Evolutionary conservation across 345 rosid genomes (phyloP).

Genomic region (thale cress (Arabidopsis thaliana)): DNA sequence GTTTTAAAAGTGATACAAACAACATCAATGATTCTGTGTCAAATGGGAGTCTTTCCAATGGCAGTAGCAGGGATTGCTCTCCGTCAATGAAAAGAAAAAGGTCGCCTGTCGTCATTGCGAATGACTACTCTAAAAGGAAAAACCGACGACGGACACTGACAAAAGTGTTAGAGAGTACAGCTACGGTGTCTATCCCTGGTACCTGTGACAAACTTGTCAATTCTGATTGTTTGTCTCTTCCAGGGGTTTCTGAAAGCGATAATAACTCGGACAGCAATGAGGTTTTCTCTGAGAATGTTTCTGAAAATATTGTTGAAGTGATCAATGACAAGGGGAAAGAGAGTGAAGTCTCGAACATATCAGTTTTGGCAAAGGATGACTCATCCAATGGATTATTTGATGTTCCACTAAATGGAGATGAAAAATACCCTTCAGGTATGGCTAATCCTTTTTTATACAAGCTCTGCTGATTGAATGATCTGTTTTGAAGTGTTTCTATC

Average conservation of each 20-base stretch:
- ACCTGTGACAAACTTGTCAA: constrained; percentile 62
- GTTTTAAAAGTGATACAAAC: constrained; percentile 50
- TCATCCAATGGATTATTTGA: constrained; percentile 61
- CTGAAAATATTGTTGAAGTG: constrained; percentile 54
- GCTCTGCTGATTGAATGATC: constrained; percentile 22
- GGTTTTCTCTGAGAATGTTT: constrained; percentile 62
- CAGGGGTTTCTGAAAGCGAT: constrained; percentile 63
- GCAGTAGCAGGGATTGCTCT: constrained; percentile 50
- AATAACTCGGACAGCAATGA: constrained; percentile 65
- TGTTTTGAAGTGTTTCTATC: constrained; percentile 13
- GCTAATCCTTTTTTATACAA: background rate
- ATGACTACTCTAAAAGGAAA: constrained; percentile 68
- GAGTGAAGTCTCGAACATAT: constrained; percentile 50
- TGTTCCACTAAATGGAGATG: constrained; percentile 78
- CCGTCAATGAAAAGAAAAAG: constrained; percentile 61
- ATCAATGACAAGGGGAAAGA: constrained; percentile 56
- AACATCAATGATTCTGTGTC: constrained; percentile 53
- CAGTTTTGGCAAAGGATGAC: constrained; percentile 54
- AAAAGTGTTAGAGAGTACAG: constrained; percentile 81
- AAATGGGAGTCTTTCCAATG: constrained; percentile 62
- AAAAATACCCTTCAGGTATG: constrained; percentile 70
- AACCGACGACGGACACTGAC: constrained; percentile 72
- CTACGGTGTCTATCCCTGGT: constrained; percentile 74
- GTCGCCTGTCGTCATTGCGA: constrained; percentile 61
- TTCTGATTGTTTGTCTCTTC: constrained; percentile 59